phyloP scores from a whole-genome alignment of 2,329 filamentous ascomycete genomes.

The Colletotrichum ledebouriae region DNA sequence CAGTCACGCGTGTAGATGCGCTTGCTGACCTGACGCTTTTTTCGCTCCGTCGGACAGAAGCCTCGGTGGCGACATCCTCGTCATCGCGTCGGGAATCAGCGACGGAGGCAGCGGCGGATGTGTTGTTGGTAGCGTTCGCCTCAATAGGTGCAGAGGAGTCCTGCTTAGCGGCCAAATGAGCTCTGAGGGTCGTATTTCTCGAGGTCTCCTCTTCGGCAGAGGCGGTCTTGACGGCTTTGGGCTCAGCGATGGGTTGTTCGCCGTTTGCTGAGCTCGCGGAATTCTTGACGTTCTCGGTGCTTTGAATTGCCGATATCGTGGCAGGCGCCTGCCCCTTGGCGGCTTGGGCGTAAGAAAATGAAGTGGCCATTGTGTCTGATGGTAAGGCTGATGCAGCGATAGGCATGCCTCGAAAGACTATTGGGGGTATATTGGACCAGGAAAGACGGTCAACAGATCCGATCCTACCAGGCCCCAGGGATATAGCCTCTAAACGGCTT shows the following conservation, averaged over 20 bases:
- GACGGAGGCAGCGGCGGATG: conserved; percentile 53
- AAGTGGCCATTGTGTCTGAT: conserved; percentile 61
- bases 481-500: conserved; percentile 31
- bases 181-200: conserved; percentile 37
- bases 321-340: conserved; percentile 79
- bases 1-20: conserved; percentile 74
- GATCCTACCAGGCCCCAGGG: conserved; percentile 39
- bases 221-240: conserved; percentile 30
- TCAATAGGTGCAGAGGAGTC: conserved; percentile 41
- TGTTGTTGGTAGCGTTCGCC: conserved; percentile 45
- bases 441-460: conserved; percentile 37
- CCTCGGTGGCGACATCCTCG: conserved; percentile 55
- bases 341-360: conserved; percentile 96
- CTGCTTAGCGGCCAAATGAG: conserved; percentile 45
- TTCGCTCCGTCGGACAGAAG: conserved; percentile 58
- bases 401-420: conserved; percentile 38
- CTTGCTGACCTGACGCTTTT: conserved; percentile 71
- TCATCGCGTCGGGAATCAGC: conserved; percentile 56
- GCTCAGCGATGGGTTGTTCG: conserved; percentile 34
- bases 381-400: conserved; percentile 33
- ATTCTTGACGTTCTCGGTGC: conserved; percentile 47
- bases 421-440: conserved; percentile 30
- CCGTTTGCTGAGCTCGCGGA: conserved; percentile 45
- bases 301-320: conserved; percentile 47
- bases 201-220: conserved; percentile 30